Base-by-base conservation (phyloP, 1,284 basidiomycete genomes). In the Fomitopsis palustris region DNA sequence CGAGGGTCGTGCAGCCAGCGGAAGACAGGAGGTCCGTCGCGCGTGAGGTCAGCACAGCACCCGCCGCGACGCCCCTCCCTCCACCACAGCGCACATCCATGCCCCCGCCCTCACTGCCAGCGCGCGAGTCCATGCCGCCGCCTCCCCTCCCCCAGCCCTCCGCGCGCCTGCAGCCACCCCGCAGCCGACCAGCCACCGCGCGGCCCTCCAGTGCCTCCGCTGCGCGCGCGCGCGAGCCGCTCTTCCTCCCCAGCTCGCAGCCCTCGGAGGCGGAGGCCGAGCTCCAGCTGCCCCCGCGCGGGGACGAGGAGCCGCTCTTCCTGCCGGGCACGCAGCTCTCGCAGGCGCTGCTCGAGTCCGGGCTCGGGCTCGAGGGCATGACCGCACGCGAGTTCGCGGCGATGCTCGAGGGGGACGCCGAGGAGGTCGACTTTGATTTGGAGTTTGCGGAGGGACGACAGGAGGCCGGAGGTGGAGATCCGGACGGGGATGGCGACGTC, bases 321-420 rank as follows among this genome's bases (percentile, higher is more conserved):
- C 62, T 68, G 21, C 87, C 86, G 10, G 68, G 70, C 17, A 84
- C 84, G 25, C 88, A 90, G 67, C 75, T 86, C 49, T 85, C 86
- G 12, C 75, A 76, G 56, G 74, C 76, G 8, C 76, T 88, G 37
- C 77, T 77, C 53, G 77, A 78, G 38, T 83, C 84, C 3, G 87
- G 87, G 7, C 71, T 89, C 19, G 87, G 84, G 1, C 77, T 86
- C 37, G 87, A 88, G 64, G 67, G 78, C 61, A 88, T 90, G 86
- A 75, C 80, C 60, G 77, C 72, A n/a, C 78, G 83, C 19, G 86
- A 88, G 67, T 73, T 90, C 47, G 77, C 75, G 31, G 81, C 79
- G 23, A 81, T 90, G 79, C 71, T 89, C 33, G 86, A 87, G 58
- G 86, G 78, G 43, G 86, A 87, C 1, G 87, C 80, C 1, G 83